These are phyloP conservation scores for Citrus glauca DNA, from an alignment of 345 rosid genomes.

Conservation along the genomic window DNA sequence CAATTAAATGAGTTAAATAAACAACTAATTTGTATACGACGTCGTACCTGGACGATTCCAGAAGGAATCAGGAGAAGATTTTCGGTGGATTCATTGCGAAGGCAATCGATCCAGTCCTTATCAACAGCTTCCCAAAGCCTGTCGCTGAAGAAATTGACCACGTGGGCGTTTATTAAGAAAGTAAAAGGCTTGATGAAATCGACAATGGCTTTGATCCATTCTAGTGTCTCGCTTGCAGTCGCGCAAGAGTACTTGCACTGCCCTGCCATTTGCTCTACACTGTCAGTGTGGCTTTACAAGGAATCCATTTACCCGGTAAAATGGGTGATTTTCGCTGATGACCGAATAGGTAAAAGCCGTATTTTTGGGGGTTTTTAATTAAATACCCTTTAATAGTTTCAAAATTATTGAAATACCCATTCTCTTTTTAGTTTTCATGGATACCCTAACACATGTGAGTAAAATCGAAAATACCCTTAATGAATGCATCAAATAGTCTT, in stretches of 20 bases:
- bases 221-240: conserved; percentile 54
- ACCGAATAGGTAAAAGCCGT: not conserved
- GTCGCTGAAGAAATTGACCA: conserved; percentile 79
- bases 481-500: no score
- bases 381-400: no score
- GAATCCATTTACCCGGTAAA: not conserved
- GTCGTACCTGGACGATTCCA: conserved; percentile 54
- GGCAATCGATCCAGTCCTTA: conserved; percentile 70
- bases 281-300: not conserved
- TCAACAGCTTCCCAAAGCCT: conserved; percentile 79
- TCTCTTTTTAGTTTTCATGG: no score
- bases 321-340: not conserved
- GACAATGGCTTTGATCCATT: conserved; percentile 69
- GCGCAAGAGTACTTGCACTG: conserved; percentile 51
- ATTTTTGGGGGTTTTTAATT: no score
- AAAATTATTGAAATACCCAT: no score
- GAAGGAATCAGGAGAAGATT: conserved; percentile 74
- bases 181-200: conserved; percentile 53
- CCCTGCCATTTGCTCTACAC: not conserved
- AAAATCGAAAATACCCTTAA: no score
- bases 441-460: no score
- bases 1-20: not conserved
- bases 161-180: conserved; percentile 56
- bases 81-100: conserved; percentile 51
- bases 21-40: no score